phyloP scores from a whole-genome alignment of 164 flowering plant genomes.

The Cinnamomum chago region DNA sequence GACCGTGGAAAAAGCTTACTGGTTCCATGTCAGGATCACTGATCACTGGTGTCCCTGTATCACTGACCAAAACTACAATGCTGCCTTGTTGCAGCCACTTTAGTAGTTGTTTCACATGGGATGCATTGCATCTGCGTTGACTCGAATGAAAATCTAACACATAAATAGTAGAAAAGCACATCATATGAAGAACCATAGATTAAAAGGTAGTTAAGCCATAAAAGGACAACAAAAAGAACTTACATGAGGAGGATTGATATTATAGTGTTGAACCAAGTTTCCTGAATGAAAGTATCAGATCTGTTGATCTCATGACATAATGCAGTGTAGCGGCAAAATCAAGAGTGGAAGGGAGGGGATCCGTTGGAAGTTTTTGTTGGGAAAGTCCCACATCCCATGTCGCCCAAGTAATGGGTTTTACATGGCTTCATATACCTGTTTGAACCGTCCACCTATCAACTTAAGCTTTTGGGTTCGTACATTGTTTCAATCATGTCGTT shows the following conservation, averaged over 20 bases:
- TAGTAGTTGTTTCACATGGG: conserved; percentile 68
- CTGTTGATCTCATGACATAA: conserved; percentile 74
- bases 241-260: conserved; percentile 86
- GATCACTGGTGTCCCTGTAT: conserved; percentile 96
- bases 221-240: conserved; percentile 13
- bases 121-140: conserved; percentile 92
- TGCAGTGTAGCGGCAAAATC: conserved; percentile 40
- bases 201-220: not conserved
- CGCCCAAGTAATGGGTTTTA: not conserved
- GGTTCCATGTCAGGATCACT: conserved; percentile 91
- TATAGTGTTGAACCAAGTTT: conserved; percentile 82
- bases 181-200: not conserved
- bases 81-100: conserved; percentile 69
- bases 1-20: conserved; percentile 36
- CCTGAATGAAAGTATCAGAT: conserved; percentile 91
- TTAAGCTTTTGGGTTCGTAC: too few species aligned
- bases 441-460: not conserved
- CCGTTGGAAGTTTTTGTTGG: too few species aligned
- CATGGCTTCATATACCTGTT: not conserved
- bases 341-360: too few species aligned
- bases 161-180: conserved; percentile 13
- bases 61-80: conserved; percentile 84
- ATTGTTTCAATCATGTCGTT: too few species aligned
- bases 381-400: not conserved
- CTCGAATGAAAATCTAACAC: conserved; percentile 66